Evolutionary conservation across 1,139 yeast genomes (phyloP).

Genomic region (Arxiozyma bovina): DNA sequence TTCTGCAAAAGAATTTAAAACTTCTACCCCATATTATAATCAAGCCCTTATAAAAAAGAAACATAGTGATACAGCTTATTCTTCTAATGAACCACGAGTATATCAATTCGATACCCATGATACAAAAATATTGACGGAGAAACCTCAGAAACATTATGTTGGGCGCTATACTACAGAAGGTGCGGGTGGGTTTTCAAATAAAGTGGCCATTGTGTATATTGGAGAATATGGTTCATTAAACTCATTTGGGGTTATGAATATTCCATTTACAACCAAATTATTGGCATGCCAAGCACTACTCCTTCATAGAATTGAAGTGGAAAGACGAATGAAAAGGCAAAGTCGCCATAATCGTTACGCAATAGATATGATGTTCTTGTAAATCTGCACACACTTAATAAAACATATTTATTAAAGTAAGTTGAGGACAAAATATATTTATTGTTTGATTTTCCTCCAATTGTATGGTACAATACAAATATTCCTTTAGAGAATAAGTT

Average conservation of each 20-base stretch:
- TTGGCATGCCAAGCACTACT: constrained; percentile 14
- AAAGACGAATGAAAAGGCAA: constrained; percentile 1
- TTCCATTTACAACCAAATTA: constrained; percentile 12
- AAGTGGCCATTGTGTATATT: constrained; percentile 9
- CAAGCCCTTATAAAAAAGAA: neutral
- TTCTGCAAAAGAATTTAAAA: neutral
- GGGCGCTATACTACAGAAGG: neutral
- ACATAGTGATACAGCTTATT: neutral
- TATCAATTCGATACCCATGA: neutral
- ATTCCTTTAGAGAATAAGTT: too few species aligned
- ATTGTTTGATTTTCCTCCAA: too few species aligned
- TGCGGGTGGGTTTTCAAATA: constrained; percentile 3
- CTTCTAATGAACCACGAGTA: neutral
- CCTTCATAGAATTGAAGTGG: constrained; percentile 7
- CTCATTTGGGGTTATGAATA: constrained; percentile 11
- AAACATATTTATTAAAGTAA: too few species aligned
- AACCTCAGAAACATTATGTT: neutral
- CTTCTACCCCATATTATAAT: neutral
- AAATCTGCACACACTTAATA: too few species aligned
- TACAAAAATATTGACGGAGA: neutral
- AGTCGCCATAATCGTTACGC: too few species aligned
- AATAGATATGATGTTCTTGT: neutral
- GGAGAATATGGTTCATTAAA: constrained; percentile 9
- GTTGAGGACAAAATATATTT: too few species aligned
- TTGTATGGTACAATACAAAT: too few species aligned